Conservation (phyloP, 164 flowering plant species). For the Liriodendron chinense region DNA sequence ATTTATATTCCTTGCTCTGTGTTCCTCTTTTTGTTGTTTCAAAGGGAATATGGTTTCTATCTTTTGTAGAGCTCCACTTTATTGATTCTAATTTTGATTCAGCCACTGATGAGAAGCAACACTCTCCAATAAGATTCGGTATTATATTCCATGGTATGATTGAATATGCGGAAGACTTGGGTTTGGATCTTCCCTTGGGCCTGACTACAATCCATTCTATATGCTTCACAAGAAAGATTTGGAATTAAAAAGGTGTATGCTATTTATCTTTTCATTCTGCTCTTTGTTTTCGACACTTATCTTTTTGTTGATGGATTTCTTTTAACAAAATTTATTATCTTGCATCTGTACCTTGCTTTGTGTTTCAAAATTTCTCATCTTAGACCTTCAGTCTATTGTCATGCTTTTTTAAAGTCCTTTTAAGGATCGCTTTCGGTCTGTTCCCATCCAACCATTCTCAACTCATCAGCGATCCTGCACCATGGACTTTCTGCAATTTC, state of each 20-base stretch:
- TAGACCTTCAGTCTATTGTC: too few species aligned
- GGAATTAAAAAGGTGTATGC: slow-evolving; percentile 56
- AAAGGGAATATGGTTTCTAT: background rate
- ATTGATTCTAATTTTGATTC: slow-evolving; percentile 55
- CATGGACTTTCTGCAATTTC: too few species aligned
- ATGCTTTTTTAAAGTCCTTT: too few species aligned
- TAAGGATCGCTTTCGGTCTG: too few species aligned
- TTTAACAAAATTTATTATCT: too few species aligned
- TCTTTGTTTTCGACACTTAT: too few species aligned
- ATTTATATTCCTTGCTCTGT: too few species aligned
- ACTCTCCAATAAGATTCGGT: slow-evolving; percentile 74
- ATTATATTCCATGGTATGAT: slow-evolving; percentile 82
- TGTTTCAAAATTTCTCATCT: too few species aligned
- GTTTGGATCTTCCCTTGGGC: slow-evolving; percentile 47
- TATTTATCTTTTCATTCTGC: background rate
- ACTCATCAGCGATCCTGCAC: too few species aligned
- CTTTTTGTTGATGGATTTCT: too few species aligned
- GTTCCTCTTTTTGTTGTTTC: background rate
- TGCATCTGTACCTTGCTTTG: too few species aligned
- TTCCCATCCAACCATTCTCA: too few species aligned
- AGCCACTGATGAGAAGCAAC: slow-evolving; percentile 38
- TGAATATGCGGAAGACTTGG: slow-evolving; percentile 50
- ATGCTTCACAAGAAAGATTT: slow-evolving; percentile 49
- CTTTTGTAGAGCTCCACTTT: slow-evolving; percentile 52
- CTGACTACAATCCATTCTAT: slow-evolving; percentile 23